A percentile compares a stretch with the other conserved stretches of the same genome.
These are phyloP conservation scores for Metarhizium rileyi DNA, from an alignment of 2,329 filamentous ascomycete genomes.

Conservation along the genomic window DNA sequence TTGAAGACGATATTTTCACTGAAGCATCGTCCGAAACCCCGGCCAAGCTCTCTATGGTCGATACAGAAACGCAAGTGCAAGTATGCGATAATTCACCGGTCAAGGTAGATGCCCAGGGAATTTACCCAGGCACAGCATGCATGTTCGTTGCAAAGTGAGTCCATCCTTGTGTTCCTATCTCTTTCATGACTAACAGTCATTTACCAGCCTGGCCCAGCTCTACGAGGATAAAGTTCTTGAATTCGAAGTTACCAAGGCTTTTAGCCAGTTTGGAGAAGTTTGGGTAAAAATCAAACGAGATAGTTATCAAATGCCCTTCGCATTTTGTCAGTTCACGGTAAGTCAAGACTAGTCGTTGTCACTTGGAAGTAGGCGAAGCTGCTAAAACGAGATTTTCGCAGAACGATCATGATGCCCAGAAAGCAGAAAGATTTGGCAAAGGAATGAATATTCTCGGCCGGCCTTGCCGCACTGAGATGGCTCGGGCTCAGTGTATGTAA, in stretches of 20 bases:
- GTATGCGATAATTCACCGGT: constrained; percentile 3
- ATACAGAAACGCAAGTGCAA: background rate
- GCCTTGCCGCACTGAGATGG: constrained; percentile 49
- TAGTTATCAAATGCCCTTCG: constrained; percentile 47
- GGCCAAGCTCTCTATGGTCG: background rate
- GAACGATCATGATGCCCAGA: constrained; percentile 38
- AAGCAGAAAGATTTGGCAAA: constrained; percentile 36
- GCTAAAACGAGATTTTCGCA: constrained; percentile 15
- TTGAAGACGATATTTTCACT: constrained; percentile 13
- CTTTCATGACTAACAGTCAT: constrained; percentile 2
- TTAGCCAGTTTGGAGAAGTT: constrained; percentile 44
- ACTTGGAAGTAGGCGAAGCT: background rate
- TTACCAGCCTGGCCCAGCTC: constrained; percentile 39
- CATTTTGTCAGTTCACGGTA: constrained; percentile 54
- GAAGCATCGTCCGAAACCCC: constrained; percentile 1
- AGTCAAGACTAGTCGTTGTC: constrained; percentile 15
- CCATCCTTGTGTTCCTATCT: background rate
- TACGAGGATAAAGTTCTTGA: constrained; percentile 42
- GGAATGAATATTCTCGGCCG: constrained; percentile 44
- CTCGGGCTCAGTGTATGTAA: constrained; percentile 50
- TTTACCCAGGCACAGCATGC: constrained; percentile 46
- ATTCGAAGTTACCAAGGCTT: constrained; percentile 40
- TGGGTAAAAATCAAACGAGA: constrained; percentile 57
- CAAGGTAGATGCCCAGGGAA: constrained; percentile 37
- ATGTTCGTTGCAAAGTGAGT: constrained; percentile 59